These are phyloP conservation scores for Termitomyces sp. DNA, from an alignment of 768 basidiomycete genomes.

Conservation along the genomic window DNA sequence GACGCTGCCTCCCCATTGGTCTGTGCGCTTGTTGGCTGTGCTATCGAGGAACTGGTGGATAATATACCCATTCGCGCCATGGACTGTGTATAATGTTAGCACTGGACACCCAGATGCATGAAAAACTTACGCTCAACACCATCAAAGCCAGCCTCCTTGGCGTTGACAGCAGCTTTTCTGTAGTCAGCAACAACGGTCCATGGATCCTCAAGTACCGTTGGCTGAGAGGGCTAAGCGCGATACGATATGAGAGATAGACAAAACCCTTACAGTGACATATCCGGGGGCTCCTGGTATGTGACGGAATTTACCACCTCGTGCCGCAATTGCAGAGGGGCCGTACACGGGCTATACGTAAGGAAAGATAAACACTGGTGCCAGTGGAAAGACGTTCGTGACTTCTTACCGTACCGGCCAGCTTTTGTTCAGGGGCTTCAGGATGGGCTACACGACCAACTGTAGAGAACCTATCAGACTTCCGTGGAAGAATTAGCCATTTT, in stretches of 20 bases:
- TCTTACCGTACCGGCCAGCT: slow-evolving; percentile 29
- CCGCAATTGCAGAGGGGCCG: slow-evolving; percentile 40
- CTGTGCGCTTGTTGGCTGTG: slow-evolving; percentile 46
- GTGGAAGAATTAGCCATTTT: neutral
- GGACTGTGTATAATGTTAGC: slow-evolving; percentile 24
- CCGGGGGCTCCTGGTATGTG: slow-evolving; percentile 33
- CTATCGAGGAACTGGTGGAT: slow-evolving; percentile 49
- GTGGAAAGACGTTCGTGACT: neutral
- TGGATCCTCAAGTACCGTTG: slow-evolving; percentile 42
- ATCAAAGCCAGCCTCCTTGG: slow-evolving; percentile 54
- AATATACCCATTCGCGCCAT: slow-evolving; percentile 42
- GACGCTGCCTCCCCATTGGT: slow-evolving; percentile 56
- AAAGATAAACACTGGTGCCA: neutral
- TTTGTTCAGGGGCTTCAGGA: slow-evolving; percentile 37
- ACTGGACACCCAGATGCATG: neutral
- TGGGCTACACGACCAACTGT: slow-evolving; percentile 33
- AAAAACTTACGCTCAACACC: slow-evolving; percentile 42
- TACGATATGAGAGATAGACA: neutral
- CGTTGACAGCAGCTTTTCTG: slow-evolving; percentile 42
- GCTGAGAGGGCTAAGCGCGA: slow-evolving; percentile 19
- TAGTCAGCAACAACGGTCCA: slow-evolving; percentile 32
- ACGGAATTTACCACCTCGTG: slow-evolving; percentile 38
- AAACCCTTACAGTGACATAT: slow-evolving; percentile 33
- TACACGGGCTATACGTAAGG: slow-evolving; percentile 34
- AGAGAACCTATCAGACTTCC: neutral